These are phyloP conservation scores for Escallonia rubra DNA, from an alignment of 129 eudicot species.

Conservation along the genomic window DNA sequence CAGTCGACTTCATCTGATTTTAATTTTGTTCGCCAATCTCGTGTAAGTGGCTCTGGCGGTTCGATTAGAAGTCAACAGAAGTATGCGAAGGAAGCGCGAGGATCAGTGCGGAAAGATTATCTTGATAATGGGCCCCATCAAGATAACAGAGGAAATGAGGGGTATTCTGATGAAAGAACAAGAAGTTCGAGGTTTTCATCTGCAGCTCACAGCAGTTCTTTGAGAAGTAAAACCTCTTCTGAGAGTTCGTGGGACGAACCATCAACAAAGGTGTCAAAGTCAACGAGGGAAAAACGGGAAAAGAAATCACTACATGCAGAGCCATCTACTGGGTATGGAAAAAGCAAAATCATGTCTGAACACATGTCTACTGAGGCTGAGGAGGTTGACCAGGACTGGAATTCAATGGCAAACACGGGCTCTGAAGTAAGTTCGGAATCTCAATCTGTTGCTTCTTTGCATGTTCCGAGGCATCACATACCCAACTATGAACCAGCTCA, in stretches of 20 bases:
- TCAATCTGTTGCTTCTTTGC: constrained; percentile 38
- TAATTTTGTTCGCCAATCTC: constrained; percentile 54
- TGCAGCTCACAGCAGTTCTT: constrained; percentile 56
- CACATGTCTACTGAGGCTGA: constrained; percentile 27
- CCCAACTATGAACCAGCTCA: constrained; percentile 54
- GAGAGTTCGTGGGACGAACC: constrained; percentile 95
- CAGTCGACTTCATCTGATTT: constrained; percentile 30
- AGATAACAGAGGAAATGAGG: constrained; percentile 38
- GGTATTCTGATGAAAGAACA: constrained; percentile 55
- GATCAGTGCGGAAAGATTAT: constrained; percentile 32
- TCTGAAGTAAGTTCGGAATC: constrained; percentile 34
- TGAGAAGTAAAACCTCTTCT: constrained; percentile 78
- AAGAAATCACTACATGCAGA: constrained; percentile 38
- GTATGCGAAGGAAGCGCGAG: constrained; percentile 41
- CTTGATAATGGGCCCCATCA: constrained; percentile 35
- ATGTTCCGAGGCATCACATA: constrained; percentile 34
- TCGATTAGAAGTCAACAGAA: constrained; percentile 51
- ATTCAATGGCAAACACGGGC: constrained; percentile 17
- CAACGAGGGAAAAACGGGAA: constrained; percentile 63
- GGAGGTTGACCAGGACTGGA: constrained; percentile 54
- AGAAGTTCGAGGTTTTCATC: constrained; percentile 62
- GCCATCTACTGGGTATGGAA: constrained; percentile 35
- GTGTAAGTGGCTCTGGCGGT: constrained; percentile 44
- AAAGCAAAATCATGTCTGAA: constrained; percentile 55
- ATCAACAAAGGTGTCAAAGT: constrained; percentile 42